Base-by-base conservation (phyloP, 2,329 filamentous ascomycete species). In the Xylaria multiplex region DNA sequence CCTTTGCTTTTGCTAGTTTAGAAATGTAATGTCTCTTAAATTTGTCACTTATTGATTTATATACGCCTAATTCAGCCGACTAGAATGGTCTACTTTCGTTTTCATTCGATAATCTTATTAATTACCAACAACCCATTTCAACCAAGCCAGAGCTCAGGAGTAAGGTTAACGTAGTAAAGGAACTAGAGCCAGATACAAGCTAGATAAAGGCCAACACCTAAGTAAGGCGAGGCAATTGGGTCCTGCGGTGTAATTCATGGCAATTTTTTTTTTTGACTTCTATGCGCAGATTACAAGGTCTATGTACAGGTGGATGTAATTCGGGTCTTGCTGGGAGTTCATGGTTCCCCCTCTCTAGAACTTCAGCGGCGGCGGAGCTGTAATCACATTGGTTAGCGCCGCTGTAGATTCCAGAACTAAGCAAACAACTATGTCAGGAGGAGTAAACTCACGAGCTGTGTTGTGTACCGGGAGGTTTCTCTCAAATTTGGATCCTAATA, bases 401-500 rank as follows among this genome's bases (percentile, higher is more conserved):
- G 6, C 11, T 13, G 59, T 8, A 22, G 49, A 49, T 30, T 43
- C 56, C 22, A 4, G 5, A 46, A n/a, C 14, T 2, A 50, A n/a
- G 16, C 8, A 30, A 48, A 58, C 3, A 22, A 48, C 13, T 16
- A 13, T 14, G 3, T 5, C 8, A 11, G 30, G 5, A 8, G 14
- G 27, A 40, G 30, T 49, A 32, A 22, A 87, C 93, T 86, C 83
- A 97, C 95, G 90, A 70, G 93, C 91, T 65, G 96, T 83, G 72
- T 90, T 89, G 40, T 90, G 93, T 64, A 88, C 86, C 40, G 93
- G 92, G 61, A 98, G 79, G 80, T 99, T 99, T 79, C 96, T 88
- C 82, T 98, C 96, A 81, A 91, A 98, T 86, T 98, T 98, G 70
- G 93, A 97, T 72, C 93, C 93, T 97, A 72, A 52, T 63, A 24